phyloP scores from a whole-genome alignment of 2,329 filamentous ascomycete genomes.

The Trichoderma atrobrunneum region DNA sequence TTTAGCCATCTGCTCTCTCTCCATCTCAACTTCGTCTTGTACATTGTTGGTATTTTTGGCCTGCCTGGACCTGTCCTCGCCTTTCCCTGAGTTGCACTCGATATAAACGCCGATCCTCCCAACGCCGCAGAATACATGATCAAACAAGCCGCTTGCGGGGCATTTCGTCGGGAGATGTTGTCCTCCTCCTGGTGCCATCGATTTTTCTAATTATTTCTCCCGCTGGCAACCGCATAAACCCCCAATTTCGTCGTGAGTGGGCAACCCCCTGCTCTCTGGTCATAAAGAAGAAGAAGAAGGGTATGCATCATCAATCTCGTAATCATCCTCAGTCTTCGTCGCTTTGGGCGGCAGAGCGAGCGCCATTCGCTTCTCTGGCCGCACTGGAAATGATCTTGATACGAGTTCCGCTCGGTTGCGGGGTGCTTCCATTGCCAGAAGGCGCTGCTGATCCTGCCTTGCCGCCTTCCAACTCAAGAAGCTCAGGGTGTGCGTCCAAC shows the following conservation, averaged over 20 bases:
- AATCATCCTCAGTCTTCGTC: conserved; percentile 47
- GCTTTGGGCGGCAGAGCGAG: conserved; percentile 45
- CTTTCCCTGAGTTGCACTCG: conserved; percentile 25
- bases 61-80: conserved; percentile 20
- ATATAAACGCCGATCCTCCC: conserved; percentile 23
- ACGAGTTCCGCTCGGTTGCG: conserved; percentile 59
- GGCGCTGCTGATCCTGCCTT: conserved; percentile 43
- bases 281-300: background rate
- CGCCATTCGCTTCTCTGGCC: conserved; percentile 39
- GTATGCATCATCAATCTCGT: conserved; percentile 10
- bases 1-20: conserved; percentile 18
- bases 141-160: conserved; percentile 22
- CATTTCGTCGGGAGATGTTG: conserved; percentile 5
- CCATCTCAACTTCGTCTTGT: conserved; percentile 5
- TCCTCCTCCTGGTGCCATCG: conserved; percentile 14
- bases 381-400: conserved; percentile 65
- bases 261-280: background rate
- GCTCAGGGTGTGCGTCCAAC: conserved; percentile 52
- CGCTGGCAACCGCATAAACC: conserved; percentile 5
- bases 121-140: conserved; percentile 28
- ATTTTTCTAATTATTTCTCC: conserved; percentile 10
- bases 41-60: conserved; percentile 30
- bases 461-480: conserved; percentile 52
- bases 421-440: conserved; percentile 61
- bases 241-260: conserved; percentile 11